Evolutionary conservation across 2,329 filamentous ascomycete species (phyloP), one percentile per base, ranked within the genome.

Genomic region (Cercospora brassicicola): DNA sequence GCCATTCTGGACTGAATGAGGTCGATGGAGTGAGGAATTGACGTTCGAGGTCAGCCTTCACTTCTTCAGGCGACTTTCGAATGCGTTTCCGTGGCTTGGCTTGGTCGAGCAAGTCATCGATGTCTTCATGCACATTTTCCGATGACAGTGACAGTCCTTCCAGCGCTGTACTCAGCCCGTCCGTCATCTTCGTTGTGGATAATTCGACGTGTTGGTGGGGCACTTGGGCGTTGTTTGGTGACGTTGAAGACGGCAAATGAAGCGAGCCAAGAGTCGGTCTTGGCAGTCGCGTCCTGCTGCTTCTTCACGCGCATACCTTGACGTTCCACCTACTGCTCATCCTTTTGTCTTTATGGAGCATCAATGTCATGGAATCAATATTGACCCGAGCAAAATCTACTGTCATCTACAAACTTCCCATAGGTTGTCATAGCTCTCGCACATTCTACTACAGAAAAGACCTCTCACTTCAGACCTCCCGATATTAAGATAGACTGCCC

Each of bases 1-100:
- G 86, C 93, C 95, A 98, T 76, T 91, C 89, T 4, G 88, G 83
- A 36, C 90, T 93, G 82, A 99, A 97, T 2, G 87, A 86, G 4
- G 89, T 86, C 1, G 92, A 92, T 0, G 95, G 94, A 2, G 88
- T 88, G 28, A 99, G 83, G 75, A 94, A 95, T 64, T 91, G 89
- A 64, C 85, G 77, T 80, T 96, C 93, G 4, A 98, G 85, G 69
- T 89, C 85, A 56, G 83, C 51, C 80, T 92, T 92, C 68, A 94
- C 82, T 33, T 85, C 85, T n/a, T 88, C 83, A 45, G 85, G 80
- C 31, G 84, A 79, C 85, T 84, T 79, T 84, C 86, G 74, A 76
- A 84, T 66, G 78, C 83, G 81, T 79, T 87, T 86, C 63, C 81
- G 82, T 59, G 84, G 84, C 62, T 82, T 81, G 68, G 81, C 80